Evolutionary conservation across 2,329 filamentous ascomycete species (phyloP), one percentile per base, ranked within the genome.

Genomic region (Rhynchosporium secalis): DNA sequence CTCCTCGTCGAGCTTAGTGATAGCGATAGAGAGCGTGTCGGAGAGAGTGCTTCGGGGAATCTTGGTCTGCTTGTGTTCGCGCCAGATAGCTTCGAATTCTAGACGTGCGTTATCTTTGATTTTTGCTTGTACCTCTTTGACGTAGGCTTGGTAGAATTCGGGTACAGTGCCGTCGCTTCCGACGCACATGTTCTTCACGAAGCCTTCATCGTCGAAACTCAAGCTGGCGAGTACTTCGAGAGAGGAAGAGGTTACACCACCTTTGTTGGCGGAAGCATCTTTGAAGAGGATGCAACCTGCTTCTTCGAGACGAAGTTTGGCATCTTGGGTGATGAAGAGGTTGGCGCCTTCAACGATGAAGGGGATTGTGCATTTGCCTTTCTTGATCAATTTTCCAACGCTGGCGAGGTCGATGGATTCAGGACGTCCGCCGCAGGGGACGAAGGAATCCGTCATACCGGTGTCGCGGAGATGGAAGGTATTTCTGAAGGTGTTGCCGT

Each of bases 311-410:
- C 92, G 90, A 60, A 98, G 84, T 81, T 98, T 98, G 71, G 94
- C 94, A 72, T 99, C 95, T 77, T 99, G 95, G 0, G 95, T 97
- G 78, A 99, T 96, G 84, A 99, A 99, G 60, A 99, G 82, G 76
- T 98, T 99, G 77, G 95, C 95, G 58, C 95, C 95, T 78, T 99
- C 95, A 49, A 99, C 94, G 59, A 99, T 95, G 79, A 96, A 99
- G 0, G 94, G 93, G 64, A 99, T 89, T 10, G 84, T 86, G 28
- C 85, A 83, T 80, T 96, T 97, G 78, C 93, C 92, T 66, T 96
- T 87, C 74, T 89, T 86, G 77, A 99, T 98, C 66, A 99, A 84
- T 75, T 90, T 91, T 78, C 84, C 88, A 65, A 93, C 94, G 7
- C 89, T 91, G 61, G 91, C 89, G 62, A 98, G 85, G 75, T 99